Conservation (phyloP, 2,329 filamentous ascomycete genomes). For the Capronia coronata region DNA sequence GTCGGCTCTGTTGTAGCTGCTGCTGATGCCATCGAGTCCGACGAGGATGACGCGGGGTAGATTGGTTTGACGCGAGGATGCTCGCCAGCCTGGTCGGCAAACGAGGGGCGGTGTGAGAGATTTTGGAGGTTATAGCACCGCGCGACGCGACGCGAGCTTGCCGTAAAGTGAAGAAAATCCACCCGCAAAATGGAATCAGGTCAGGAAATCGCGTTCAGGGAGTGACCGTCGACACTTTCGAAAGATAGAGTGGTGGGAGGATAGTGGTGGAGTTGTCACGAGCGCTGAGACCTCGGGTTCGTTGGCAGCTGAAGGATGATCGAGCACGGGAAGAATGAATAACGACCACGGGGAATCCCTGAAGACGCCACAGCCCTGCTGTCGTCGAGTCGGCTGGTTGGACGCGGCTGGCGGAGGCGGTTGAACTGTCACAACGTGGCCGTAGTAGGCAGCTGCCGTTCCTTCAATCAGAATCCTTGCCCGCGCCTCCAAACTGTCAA, state of each 20-base stretch:
- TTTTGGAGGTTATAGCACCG: too few relatives aligned
- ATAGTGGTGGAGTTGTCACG: neutral
- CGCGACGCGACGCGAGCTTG: neutral
- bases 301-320: neutral
- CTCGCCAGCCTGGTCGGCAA: too few relatives aligned
- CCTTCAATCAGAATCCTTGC: neutral
- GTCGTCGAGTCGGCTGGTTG: neutral
- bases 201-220: neutral
- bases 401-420: neutral
- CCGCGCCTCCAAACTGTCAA: too few relatives aligned
- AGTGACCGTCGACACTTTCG: too few relatives aligned
- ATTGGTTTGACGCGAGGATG: too few relatives aligned
- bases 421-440: neutral
- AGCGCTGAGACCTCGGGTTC: neutral
- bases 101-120: too few relatives aligned
- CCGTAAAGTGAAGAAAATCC: neutral
- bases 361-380: neutral
- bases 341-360: neutral
- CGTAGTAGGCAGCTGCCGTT: neutral
- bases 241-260: neutral
- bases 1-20: neutral
- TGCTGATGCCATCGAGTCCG: conserved; percentile 10
- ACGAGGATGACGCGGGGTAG: neutral
- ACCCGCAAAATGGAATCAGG: neutral
- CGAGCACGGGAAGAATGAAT: neutral